Evolutionary conservation across 768 basidiomycete species (phyloP), one percentile per base, ranked within the genome.

Genomic region (Chalciporus piperatus): DNA sequence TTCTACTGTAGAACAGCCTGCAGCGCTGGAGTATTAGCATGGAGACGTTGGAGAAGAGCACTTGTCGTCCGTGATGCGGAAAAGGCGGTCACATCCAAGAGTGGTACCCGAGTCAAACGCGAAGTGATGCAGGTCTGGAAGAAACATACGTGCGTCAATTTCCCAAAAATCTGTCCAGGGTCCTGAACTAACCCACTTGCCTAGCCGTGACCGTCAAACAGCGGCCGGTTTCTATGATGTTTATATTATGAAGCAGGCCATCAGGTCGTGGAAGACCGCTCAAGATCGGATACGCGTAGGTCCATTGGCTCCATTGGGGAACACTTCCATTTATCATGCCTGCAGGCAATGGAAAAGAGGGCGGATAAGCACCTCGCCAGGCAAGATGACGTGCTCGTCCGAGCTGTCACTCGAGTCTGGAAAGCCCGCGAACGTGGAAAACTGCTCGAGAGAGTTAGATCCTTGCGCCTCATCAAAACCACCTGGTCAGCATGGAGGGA

Each of bases 361-460:
- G 87, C 81, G 11, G 66, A 72, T 51, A 86, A 81, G 50, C 77
- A 84, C 59, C 49, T 81, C 12, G 70, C 72, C 41, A 74, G 82
- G 40, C 83, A 81, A 60, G 81, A 88, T 49, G 73, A 72, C 47
- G 70, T 83, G 13, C 73, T 87, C 19, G 52, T 87, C 27, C 76
- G 78, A 41, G 85, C 82, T 25, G 70, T 85, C 41, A 67, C 76
- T 59, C 74, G 82, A 42, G 77, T 87, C 4, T 86, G 87, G 86
- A 84, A 78, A 58, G 83, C 87, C 19, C 79, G 78, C 35, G 85
- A 85, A 59, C 78, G 83, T 9, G 84, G 83, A 27, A 72, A 67
- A 45, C 72, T 83, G 25, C 72, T 89, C 11, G 79, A 79, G 50
- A 75, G 78, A 41, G 79, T 83, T 32, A 76, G 72, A 47, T 65